Conservation (phyloP, 257 asterid species). For the Solanum piurae region DNA sequence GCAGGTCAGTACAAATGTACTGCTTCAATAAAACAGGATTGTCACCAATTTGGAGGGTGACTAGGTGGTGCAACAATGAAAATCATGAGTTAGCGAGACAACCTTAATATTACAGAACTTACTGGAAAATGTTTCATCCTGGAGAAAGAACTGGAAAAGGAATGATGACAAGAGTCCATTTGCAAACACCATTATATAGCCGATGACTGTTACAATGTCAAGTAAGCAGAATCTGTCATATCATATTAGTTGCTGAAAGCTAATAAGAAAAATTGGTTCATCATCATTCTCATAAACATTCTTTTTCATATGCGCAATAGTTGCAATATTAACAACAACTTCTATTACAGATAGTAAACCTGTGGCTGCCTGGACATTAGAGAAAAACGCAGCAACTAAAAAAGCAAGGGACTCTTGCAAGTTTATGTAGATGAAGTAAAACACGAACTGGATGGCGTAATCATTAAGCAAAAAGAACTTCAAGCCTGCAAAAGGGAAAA, state of each 20-base stretch:
- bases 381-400: conserved; percentile 73
- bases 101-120: conserved; percentile 21
- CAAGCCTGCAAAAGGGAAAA: conserved; percentile 42
- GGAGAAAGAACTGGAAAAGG: conserved; percentile 83
- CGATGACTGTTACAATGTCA: conserved; percentile 53
- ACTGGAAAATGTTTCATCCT: conserved; percentile 86
- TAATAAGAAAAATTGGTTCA: neutral
- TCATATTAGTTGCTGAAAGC: neutral
- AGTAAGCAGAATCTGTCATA: neutral
- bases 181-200: conserved; percentile 79
- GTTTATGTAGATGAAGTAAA: conserved; percentile 87
- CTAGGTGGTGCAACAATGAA: neutral
- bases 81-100: neutral
- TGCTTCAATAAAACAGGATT: neutral
- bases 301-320: neutral
- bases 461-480: conserved; percentile 78
- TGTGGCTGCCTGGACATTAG: conserved; percentile 68
- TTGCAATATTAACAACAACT: neutral
- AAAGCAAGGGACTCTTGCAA: conserved; percentile 85
- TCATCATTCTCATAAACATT: neutral
- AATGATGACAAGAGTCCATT: conserved; percentile 87
- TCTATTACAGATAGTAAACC: conserved; percentile 25
- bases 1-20: neutral
- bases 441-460: conserved; percentile 82
- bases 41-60: neutral